Evolutionary conservation across 139 green algal species (phyloP).

Genomic region (Closterium sp.): DNA sequence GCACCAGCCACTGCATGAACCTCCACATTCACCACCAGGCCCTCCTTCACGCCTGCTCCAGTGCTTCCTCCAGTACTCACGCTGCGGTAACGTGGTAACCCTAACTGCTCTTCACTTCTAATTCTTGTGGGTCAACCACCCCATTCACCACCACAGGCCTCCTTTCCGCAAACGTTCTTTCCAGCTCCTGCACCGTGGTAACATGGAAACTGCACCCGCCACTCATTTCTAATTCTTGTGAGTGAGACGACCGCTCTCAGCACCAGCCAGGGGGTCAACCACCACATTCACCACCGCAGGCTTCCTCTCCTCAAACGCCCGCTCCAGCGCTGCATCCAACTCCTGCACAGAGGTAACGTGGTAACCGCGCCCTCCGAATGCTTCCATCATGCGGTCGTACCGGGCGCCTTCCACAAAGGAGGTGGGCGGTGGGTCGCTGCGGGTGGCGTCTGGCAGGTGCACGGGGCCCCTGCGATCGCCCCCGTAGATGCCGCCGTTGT

Average conservation of each 20-base stretch:
- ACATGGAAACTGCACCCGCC: neutral
- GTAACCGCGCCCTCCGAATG: conserved; percentile 67
- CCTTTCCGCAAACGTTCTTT: conserved; percentile 34
- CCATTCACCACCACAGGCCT: conserved; percentile 66
- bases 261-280: conserved; percentile 71
- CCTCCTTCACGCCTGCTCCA: conserved; percentile 36
- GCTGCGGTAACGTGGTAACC: conserved; percentile 14
- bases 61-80: conserved; percentile 52
- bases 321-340: conserved; percentile 52
- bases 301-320: conserved; percentile 45
- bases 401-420: conserved; percentile 64
- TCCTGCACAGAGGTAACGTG: conserved; percentile 46
- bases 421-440: conserved; percentile 67
- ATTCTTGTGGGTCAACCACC: conserved; percentile 73
- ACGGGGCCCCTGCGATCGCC: conserved; percentile 64
- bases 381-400: conserved; percentile 65
- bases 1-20: conserved; percentile 71
- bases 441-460: conserved; percentile 47
- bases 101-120: neutral
- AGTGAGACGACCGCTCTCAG: conserved; percentile 72
- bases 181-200: conserved; percentile 54
- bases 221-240: conserved; percentile 61
- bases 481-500: conserved; percentile 82
- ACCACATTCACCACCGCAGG: conserved; percentile 66
- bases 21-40: conserved; percentile 65